Evolutionary conservation across 441 rosid species (phyloP), one percentile per base, ranked within the genome.

Genomic region (Pelargonium citronellum): DNA sequence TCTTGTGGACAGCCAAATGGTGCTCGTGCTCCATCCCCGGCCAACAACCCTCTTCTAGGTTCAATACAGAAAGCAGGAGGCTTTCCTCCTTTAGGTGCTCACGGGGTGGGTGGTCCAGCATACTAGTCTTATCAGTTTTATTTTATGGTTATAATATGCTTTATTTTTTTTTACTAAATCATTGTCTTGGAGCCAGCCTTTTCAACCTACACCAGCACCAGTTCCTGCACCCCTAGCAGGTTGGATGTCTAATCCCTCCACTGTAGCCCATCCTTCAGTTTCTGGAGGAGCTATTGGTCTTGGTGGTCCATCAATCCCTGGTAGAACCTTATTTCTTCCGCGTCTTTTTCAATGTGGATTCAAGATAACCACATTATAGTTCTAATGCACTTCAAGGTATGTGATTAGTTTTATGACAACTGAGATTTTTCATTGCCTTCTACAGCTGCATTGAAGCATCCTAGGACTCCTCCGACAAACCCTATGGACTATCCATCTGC

Each of bases 241-340:
- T 61, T 88, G 93, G 96, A 88, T 88, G 96, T 90, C 96, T 19
- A 88, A 81, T 80, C 79, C 93, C 68, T 67, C 90, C 70, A 68
- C 92, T 57, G 83, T 84, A 24, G 83, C 91, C 68, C 88, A 90
- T 69, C 87, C 88, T 0, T 80, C 87, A 39, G 91, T 83, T 74
- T 87, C 93, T 75, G 89, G 80, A 10, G 93, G 88, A 51, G 88
- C 90, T 43, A 74, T 88, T 17, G 88, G 90, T 69, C 78, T 88
- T 75, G 34, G 84, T 67, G 81, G 78, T 10, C 81, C 90, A 58
- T 88, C 82, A 75, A 88, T 79, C 75, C 79, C 93, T 73, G 96
- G 96, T 64, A 39, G n/a, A 19, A 37, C n/a, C 10, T 27, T 17
- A 20, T 34, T 17, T 62, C 60, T 43, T 74, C 19, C 34, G 71